A percentile compares a stretch with the other conserved stretches of the same genome.
These are phyloP conservation scores for Aspergillus ustus DNA, from an alignment of 2,329 filamentous ascomycete genomes.

Conservation along the genomic window DNA sequence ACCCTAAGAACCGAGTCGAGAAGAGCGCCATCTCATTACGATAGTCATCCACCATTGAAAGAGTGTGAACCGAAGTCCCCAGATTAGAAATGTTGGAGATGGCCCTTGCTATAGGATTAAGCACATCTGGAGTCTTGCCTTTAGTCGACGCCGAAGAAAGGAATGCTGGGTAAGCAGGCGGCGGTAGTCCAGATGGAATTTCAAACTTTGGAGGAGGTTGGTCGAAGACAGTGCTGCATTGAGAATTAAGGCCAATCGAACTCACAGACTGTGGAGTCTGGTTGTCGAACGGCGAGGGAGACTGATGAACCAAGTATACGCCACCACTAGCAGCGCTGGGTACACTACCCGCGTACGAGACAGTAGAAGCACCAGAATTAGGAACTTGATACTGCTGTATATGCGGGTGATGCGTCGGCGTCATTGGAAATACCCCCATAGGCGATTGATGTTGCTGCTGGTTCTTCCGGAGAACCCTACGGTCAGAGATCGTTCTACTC, in stretches of 20 bases:
- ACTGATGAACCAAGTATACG: not conserved
- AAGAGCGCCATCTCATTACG: conserved; percentile 15
- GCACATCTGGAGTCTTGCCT: not conserved
- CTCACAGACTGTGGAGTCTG: conserved; percentile 9
- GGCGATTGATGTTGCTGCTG: conserved; percentile 18
- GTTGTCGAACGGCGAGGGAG: conserved; percentile 13
- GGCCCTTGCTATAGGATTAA: not conserved
- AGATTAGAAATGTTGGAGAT: not conserved
- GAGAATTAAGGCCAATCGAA: conserved; percentile 5
- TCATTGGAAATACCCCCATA: conserved; percentile 16
- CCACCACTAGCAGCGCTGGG: not conserved
- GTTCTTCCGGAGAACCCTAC: conserved; percentile 18
- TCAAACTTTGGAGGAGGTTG: conserved; percentile 21
- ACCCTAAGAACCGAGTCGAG: conserved; percentile 15
- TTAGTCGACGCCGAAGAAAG: not conserved
- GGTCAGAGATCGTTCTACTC: conserved; percentile 34
- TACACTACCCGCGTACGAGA: not conserved
- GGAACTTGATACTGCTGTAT: conserved; percentile 3
- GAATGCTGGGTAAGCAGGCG: not conserved
- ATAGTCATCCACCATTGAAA: not conserved
- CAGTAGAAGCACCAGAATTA: not conserved
- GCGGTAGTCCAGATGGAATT: conserved; percentile 2
- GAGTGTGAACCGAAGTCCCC: not conserved
- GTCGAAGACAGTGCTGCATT: conserved; percentile 19
- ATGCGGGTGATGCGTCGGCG: conserved; percentile 15